A percentile compares a stretch with the other conserved stretches of the same genome.
phyloP scores from a whole-genome alignment of 2,329 filamentous ascomycete species.

The Alternaria infectoria region DNA sequence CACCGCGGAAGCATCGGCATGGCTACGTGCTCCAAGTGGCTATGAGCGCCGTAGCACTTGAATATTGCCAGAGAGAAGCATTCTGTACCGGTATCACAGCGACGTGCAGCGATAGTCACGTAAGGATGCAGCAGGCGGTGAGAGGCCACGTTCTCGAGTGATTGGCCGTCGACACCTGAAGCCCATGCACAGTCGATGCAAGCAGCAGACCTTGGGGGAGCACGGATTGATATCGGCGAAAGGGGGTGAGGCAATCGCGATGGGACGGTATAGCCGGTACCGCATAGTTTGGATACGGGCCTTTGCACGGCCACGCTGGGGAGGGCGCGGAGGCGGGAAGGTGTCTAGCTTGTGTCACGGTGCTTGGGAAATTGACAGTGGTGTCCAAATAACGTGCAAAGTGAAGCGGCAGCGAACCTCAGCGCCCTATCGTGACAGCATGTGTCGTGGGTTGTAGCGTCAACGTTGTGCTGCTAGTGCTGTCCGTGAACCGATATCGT shows the following conservation, averaged over 20 bases:
- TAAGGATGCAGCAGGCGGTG: slow-evolving; percentile 32
- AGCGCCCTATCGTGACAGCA: slow-evolving; percentile 12
- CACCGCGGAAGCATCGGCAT: slow-evolving; percentile 6
- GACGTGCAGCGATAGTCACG: slow-evolving; percentile 19
- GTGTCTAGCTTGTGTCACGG: slow-evolving; percentile 12
- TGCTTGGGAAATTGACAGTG: not conserved
- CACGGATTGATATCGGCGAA: slow-evolving; percentile 12
- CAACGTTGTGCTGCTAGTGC: not conserved
- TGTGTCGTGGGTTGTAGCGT: slow-evolving; percentile 15
- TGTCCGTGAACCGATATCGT: not conserved
- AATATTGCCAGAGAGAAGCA: slow-evolving; percentile 3
- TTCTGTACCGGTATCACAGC: slow-evolving; percentile 10
- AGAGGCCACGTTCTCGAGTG: slow-evolving; percentile 46
- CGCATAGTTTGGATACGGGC: slow-evolving; percentile 16
- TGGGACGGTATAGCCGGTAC: slow-evolving; percentile 9
- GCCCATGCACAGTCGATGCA: slow-evolving; percentile 22
- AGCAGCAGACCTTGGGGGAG: slow-evolving; percentile 16
- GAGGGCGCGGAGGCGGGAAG: slow-evolving; percentile 13
- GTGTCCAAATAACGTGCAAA: not conserved
- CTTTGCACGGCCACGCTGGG: slow-evolving; percentile 6
- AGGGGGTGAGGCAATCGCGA: slow-evolving; percentile 8
- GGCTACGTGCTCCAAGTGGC: not conserved
- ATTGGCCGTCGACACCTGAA: slow-evolving; percentile 40
- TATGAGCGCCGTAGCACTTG: slow-evolving; percentile 5
- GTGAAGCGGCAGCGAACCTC: not conserved